Base-by-base conservation (phyloP, 2,329 filamentous ascomycete genomes). In the Nemania diffusa region DNA sequence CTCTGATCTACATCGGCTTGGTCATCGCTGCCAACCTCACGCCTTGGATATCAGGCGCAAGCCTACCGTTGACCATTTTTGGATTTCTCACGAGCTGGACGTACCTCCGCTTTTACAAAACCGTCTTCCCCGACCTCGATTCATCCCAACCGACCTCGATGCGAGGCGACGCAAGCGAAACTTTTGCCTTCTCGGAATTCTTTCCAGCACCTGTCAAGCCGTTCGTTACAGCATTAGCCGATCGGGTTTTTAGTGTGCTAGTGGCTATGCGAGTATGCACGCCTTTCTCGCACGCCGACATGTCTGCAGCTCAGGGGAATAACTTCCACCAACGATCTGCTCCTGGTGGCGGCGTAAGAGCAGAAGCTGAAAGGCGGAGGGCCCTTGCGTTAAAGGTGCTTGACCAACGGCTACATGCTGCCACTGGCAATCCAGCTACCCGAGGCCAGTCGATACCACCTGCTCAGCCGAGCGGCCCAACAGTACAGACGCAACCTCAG, bases 21-120 rank as follows among this genome's bases (percentile, higher is more conserved):
- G 87, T 97, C 67, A 90, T 92, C 72, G 85, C 91, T 37, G 83
- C 88, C 42, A 81, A 85, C 64, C 75, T 89, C 53, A 88, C 87
- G 17, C 87, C 87, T 24, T 78, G 88, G 46, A 81, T 88, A 48
- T 83, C 85, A n/a, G 88, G 90, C 76, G 93, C 93, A 22, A 91
- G 93, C 52, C 85, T 94, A 71, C 88, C 97, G 77, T 87, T 97
- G 67, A 89, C 92, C 59, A 84, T 92, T 79, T 91, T 91, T 73
- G 94, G 93, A 65, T 92, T 99, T 79, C 79, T 97, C 68, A 91
- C 90, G 11, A 94, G 93, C 79, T 99, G 95, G 95, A 93, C 92
- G 50, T 98, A 98, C 80, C 89, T 99, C 20, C 93, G 96, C 72
- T 99, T 98, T 84, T 97, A 93, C 84, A 97, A 97, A 82, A 81